Conservation (phyloP, 2,329 filamentous ascomycete species). For the Fusarium brachygibbosum region DNA sequence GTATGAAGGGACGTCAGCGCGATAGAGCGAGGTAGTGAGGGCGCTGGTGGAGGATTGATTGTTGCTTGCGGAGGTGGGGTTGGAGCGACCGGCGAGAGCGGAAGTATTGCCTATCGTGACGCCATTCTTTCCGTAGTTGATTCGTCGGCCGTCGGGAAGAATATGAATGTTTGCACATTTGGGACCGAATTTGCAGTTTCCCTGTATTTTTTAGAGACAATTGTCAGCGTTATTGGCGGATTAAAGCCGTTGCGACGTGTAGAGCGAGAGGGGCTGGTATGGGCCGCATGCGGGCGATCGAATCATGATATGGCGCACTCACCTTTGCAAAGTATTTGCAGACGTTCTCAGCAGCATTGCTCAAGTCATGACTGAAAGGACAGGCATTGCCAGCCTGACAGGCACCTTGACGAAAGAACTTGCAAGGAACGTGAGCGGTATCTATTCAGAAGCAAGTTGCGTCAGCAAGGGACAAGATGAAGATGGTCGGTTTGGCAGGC, state of each 20-base stretch:
- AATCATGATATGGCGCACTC: constrained; percentile 52
- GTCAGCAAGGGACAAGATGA: constrained; percentile 40
- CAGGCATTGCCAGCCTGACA: constrained; percentile 97
- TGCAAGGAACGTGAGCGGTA: constrained; percentile 97
- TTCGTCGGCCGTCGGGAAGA: constrained; percentile 90
- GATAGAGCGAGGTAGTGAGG: constrained; percentile 71
- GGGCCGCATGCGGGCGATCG: constrained; percentile 26
- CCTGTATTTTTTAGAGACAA: constrained; percentile 64
- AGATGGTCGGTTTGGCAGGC: constrained; percentile 9
- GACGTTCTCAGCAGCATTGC: constrained; percentile 84
- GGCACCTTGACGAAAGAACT: constrained; percentile 97
- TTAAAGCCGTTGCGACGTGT: constrained; percentile 27
- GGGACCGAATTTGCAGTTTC: constrained; percentile 98
- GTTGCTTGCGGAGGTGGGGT: constrained; percentile 55
- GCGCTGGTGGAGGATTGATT: constrained; percentile 76
- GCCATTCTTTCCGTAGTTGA: constrained; percentile 82
- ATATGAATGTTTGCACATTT: constrained; percentile 98
- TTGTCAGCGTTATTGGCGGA: constrained; percentile 34
- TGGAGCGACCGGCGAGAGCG: constrained; percentile 76
- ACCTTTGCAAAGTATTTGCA: constrained; percentile 99
- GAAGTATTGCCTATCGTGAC: constrained; percentile 72
- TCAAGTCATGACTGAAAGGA: constrained; percentile 94
- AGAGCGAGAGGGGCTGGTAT: constrained; percentile 16
- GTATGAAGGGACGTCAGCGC: constrained; percentile 57
- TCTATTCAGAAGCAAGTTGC: constrained; percentile 66